Percentiles rank a stretch among this genome's conserved stretches.
phyloP scores from a whole-genome alignment of 345 rosid species.

The Xanthoceras sorbifolium region DNA sequence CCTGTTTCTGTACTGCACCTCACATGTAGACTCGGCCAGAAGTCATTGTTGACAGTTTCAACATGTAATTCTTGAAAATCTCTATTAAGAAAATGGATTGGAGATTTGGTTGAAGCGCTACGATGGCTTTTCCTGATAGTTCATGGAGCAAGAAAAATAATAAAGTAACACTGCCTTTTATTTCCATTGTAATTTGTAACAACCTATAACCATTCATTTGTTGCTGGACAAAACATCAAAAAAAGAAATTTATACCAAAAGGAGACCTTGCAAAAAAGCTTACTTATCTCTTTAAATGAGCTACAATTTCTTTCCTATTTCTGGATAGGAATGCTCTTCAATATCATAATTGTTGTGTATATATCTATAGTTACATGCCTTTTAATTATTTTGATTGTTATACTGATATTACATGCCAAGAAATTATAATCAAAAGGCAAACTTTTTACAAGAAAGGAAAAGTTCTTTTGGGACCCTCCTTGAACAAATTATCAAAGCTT shows the following conservation, averaged over 20 bases:
- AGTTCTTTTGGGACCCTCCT: not conserved
- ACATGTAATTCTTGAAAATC: conserved; percentile 21
- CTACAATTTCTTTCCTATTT: too few relatives aligned
- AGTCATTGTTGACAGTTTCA: conserved; percentile 26
- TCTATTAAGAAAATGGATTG: conserved; percentile 27
- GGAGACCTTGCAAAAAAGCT: too few relatives aligned
- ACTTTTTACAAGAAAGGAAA: not conserved
- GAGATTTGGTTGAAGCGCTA: conserved; percentile 12
- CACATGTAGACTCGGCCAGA: conserved; percentile 20
- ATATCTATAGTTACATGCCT: too few relatives aligned
- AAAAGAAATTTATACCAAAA: not conserved
- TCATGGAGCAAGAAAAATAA: conserved; percentile 1
- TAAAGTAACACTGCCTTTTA: not conserved
- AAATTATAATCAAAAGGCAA: too few relatives aligned
- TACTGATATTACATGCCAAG: too few relatives aligned
- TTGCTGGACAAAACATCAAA: too few relatives aligned
- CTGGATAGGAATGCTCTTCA: too few relatives aligned
- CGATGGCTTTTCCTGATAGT: conserved; percentile 33
- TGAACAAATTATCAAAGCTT: not conserved
- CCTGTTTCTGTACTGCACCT: conserved; percentile 38
- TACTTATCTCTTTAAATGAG: too few relatives aligned
- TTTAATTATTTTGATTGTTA: too few relatives aligned
- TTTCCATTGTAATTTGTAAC: not conserved
- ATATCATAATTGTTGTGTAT: too few relatives aligned
- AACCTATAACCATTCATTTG: not conserved